Percentiles rank a stretch among this genome's conserved stretches.
Conservation (phyloP, 305 asterid species). For the Rubia peregrina region DNA sequence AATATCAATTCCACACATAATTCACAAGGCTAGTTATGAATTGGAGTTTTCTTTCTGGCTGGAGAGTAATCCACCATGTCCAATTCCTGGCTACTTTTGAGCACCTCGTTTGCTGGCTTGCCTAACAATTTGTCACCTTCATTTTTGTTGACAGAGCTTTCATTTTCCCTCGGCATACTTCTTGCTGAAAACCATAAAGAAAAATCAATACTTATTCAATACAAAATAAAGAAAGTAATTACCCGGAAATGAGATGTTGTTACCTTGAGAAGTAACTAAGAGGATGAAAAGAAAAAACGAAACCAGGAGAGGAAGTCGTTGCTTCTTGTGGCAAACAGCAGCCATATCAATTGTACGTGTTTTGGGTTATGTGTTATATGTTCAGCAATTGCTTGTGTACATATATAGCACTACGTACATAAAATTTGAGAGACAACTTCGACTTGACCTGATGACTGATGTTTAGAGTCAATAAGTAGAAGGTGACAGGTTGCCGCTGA, state of each 20-base stretch:
- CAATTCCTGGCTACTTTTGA: neutral
- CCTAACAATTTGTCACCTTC: neutral
- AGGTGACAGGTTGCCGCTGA: neutral
- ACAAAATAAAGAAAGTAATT: neutral
- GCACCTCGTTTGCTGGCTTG: neutral
- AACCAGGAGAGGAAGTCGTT: neutral
- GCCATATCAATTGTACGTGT: neutral
- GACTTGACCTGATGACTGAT: neutral
- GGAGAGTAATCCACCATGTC: slow-evolving; percentile 3
- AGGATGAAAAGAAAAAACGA: slow-evolving; percentile 4
- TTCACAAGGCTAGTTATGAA: neutral
- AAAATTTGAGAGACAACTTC: neutral
- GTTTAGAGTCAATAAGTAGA: neutral
- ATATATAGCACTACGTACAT: neutral
- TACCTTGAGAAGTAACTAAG: slow-evolving; percentile 6
- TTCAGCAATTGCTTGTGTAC: neutral
- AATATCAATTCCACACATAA: neutral
- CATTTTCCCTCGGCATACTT: slow-evolving; percentile 3
- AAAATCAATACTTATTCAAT: neutral
- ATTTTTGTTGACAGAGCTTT: neutral
- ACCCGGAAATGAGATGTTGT: neutral
- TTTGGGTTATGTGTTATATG: neutral
- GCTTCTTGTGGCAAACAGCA: slow-evolving; percentile 6
- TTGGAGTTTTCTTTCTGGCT: slow-evolving; percentile 11
- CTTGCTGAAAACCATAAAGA: neutral